phyloP scores from a whole-genome alignment of 2,329 filamentous ascomycete genomes.

The Phyllosticta ampelicida region DNA sequence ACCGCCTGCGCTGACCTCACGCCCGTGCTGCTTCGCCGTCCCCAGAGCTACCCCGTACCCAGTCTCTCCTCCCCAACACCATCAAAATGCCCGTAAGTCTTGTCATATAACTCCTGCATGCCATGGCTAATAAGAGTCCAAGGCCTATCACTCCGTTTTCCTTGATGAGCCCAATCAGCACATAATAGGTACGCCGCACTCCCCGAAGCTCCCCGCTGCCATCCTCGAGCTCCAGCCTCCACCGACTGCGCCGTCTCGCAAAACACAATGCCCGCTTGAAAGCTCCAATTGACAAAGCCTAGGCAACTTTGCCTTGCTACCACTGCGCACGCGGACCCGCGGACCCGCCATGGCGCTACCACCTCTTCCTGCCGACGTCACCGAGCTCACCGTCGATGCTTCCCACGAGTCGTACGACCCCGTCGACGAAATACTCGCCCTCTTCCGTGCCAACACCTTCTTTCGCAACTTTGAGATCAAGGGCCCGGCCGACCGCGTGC shows the following conservation, averaged over 20 bases:
- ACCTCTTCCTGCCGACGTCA: slow-evolving; percentile 41
- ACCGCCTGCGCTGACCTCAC: slow-evolving; percentile 14
- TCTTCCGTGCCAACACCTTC: slow-evolving; percentile 97
- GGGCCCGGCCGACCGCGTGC: slow-evolving; percentile 81
- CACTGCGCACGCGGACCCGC: slow-evolving; percentile 86
- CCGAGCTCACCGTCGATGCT: slow-evolving; percentile 55
- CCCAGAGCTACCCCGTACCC: slow-evolving; percentile 15
- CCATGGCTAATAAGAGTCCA: slow-evolving; percentile 7
- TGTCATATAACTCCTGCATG: not conserved
- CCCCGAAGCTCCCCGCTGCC: slow-evolving; percentile 9
- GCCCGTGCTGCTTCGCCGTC: slow-evolving; percentile 19
- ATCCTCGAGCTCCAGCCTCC: slow-evolving; percentile 1
- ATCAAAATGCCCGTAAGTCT: slow-evolving; percentile 38
- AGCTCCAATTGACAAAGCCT: slow-evolving; percentile 11
- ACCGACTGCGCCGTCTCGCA: not conserved
- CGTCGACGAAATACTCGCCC: slow-evolving; percentile 79
- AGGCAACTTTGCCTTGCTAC: slow-evolving; percentile 91
- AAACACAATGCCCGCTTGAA: slow-evolving; percentile 1
- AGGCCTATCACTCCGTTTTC: slow-evolving; percentile 99
- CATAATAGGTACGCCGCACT: slow-evolving; percentile 43
- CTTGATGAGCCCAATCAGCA: slow-evolving; percentile 63
- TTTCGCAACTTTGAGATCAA: slow-evolving; percentile 99
- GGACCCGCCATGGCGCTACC: slow-evolving; percentile 86
- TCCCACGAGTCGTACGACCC: slow-evolving; percentile 93
- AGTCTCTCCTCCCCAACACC: slow-evolving; percentile 3